These are phyloP conservation scores for Xylaria sp. DNA, from an alignment of 495 filamentous ascomycete genomes.

Conservation along the genomic window DNA sequence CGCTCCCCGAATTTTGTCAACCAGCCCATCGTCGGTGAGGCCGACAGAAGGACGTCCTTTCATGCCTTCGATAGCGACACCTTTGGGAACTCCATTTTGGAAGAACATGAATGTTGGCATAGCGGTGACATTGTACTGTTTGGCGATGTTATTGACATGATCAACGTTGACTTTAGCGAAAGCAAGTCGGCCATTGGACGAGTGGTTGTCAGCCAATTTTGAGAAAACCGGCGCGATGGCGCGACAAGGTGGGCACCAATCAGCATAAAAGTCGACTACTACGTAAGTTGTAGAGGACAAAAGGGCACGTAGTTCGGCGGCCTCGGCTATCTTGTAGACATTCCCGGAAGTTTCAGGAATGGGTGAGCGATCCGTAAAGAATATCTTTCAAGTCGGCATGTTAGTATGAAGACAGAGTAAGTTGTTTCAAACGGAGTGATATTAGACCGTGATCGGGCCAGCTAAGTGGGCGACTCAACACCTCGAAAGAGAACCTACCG, in stretches of 20 bases:
- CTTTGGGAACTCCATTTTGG: slow-evolving; percentile 60
- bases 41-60: neutral
- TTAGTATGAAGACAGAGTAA: neutral
- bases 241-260: slow-evolving; percentile 74
- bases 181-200: slow-evolving; percentile 49
- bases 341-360: slow-evolving; percentile 23
- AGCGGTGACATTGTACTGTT: slow-evolving; percentile 55
- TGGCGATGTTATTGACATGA: slow-evolving; percentile 52
- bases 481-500: neutral
- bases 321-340: slow-evolving; percentile 39
- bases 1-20: slow-evolving; percentile 9
- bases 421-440: no score
- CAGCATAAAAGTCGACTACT: slow-evolving; percentile 59
- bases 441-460: neutral
- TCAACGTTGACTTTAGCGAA: slow-evolving; percentile 69
- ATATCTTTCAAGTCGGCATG: neutral
- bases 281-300: slow-evolving; percentile 47
- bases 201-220: slow-evolving; percentile 53
- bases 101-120: slow-evolving; percentile 89
- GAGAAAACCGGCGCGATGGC: slow-evolving; percentile 66
- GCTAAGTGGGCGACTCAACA: neutral
- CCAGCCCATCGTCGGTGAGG: neutral
- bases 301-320: slow-evolving; percentile 42
- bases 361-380: slow-evolving; percentile 24
- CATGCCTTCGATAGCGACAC: neutral